Conservation (phyloP, 2,329 filamentous ascomycete genomes). For the Teratosphaeria zuluensis region DNA sequence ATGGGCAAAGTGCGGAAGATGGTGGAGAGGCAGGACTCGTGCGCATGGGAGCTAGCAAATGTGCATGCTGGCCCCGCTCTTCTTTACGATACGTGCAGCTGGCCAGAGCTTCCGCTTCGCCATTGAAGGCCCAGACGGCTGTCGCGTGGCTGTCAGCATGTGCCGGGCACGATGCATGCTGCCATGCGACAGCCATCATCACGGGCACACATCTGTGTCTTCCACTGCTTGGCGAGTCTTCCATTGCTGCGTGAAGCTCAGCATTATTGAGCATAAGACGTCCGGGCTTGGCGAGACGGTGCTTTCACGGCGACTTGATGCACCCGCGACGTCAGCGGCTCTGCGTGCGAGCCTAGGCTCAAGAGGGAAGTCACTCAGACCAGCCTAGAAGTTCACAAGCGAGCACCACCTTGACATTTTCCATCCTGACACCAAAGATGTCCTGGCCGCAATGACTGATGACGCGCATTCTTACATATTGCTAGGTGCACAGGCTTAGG, state of each 20-base stretch:
- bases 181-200: background rate
- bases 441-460: no score
- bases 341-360: background rate
- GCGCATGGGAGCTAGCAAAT: background rate
- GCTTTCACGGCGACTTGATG: background rate
- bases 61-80: background rate
- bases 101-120: background rate
- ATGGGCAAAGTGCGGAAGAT: background rate
- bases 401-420: no score
- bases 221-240: background rate
- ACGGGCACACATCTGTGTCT: background rate
- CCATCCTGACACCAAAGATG: no score
- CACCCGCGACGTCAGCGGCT: background rate
- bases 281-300: background rate
- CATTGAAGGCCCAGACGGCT: background rate
- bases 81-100: background rate
- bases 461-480: no score
- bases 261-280: no score
- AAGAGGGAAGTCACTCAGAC: background rate
- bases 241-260: background rate
- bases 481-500: no score
- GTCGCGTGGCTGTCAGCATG: background rate
- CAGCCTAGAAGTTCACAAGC: no score
- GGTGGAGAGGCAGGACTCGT: background rate
- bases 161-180: background rate